These are phyloP conservation scores for Abelmoschus esculentus DNA, from an alignment of 345 rosid genomes.

Conservation along the genomic window DNA sequence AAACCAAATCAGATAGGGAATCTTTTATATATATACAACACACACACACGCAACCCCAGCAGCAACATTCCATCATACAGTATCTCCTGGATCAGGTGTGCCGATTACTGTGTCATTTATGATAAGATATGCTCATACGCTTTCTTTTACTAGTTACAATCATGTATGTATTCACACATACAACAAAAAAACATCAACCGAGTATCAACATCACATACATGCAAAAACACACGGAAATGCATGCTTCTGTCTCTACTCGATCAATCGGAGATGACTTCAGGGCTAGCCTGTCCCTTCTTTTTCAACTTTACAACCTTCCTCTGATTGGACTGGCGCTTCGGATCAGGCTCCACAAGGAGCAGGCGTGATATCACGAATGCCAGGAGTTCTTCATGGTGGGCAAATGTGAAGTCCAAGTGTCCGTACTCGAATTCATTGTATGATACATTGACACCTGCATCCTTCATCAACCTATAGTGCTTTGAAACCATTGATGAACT, in stretches of 20 bases:
- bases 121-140: too few relatives aligned
- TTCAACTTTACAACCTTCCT: slow-evolving; percentile 39
- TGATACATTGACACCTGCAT: slow-evolving; percentile 58
- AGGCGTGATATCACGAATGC: slow-evolving; percentile 74
- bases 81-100: too few relatives aligned
- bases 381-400: slow-evolving; percentile 80
- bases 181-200: slow-evolving; percentile 15
- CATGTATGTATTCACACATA: slow-evolving; percentile 3
- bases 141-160: slow-evolving; percentile 2
- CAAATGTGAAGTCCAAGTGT: slow-evolving; percentile 89
- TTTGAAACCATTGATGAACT: slow-evolving; percentile 71
- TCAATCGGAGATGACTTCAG: neutral
- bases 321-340: slow-evolving; percentile 26
- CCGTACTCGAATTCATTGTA: slow-evolving; percentile 76
- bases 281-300: slow-evolving; percentile 21
- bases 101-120: too few relatives aligned
- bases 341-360: slow-evolving; percentile 44
- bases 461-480: slow-evolving; percentile 73
- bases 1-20: too few relatives aligned
- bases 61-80: too few relatives aligned
- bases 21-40: too few relatives aligned
- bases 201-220: slow-evolving; percentile 16
- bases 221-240: slow-evolving; percentile 12
- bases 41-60: too few relatives aligned
- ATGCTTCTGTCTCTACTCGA: neutral